Percentiles rank a stretch among this genome's conserved stretches.
Conservation (phyloP, 106 monocot genomes). For the Dioscorea alata region DNA sequence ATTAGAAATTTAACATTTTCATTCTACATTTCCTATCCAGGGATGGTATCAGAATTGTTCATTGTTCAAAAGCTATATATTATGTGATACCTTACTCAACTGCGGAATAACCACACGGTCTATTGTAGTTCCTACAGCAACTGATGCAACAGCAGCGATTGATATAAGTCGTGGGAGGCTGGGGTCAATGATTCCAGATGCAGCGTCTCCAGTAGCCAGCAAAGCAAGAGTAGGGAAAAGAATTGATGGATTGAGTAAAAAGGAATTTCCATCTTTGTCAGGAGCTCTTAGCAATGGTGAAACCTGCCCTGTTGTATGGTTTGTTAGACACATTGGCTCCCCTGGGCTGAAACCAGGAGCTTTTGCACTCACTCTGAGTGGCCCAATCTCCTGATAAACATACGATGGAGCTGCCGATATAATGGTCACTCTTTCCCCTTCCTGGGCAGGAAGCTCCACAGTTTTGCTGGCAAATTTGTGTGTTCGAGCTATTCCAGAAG, state of each 20-base stretch:
- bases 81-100: constrained; percentile 56
- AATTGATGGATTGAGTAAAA: constrained; percentile 50
- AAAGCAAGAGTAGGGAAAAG: constrained; percentile 69
- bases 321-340: constrained; percentile 83
- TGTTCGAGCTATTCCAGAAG: constrained; percentile 75
- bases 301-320: constrained; percentile 69
- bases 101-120: constrained; percentile 65
- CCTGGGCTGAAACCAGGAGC: constrained; percentile 53
- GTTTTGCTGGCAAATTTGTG: constrained; percentile 84
- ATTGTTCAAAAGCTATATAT: too few relatives aligned
- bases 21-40: too few relatives aligned
- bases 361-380: constrained; percentile 53
- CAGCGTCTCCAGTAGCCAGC: constrained; percentile 78
- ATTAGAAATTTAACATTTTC: too few relatives aligned
- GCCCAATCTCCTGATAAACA: constrained; percentile 58
- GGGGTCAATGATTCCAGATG: constrained; percentile 67
- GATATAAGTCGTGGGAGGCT: constrained; percentile 61
- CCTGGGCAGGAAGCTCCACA: constrained; percentile 89
- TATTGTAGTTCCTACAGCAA: constrained; percentile 54
- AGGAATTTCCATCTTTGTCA: constrained; percentile 29
- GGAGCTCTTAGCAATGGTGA: constrained; percentile 73
- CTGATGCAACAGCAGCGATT: constrained; percentile 52
- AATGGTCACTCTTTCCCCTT: constrained; percentile 92
- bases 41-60: too few relatives aligned
- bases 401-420: constrained; percentile 61